phyloP scores from a whole-genome alignment of 2,329 filamentous ascomycete genomes.

The Colletotrichum scovillei region DNA sequence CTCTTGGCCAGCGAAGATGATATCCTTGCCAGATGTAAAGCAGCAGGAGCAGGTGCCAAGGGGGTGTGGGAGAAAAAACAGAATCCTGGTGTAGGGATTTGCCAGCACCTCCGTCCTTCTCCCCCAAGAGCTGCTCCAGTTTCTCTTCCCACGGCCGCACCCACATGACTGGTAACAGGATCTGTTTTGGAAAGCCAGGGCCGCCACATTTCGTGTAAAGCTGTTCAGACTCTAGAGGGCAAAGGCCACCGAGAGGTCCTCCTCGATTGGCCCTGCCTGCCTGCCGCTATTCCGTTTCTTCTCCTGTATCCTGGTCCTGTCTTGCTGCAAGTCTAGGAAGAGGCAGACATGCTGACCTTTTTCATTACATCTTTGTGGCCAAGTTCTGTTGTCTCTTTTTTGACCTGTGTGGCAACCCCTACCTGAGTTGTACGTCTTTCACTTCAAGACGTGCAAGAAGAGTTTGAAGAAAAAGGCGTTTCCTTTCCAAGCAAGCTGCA shows the following conservation, averaged over 20 bases:
- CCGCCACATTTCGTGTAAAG: constrained; percentile 4
- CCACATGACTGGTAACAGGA: constrained; percentile 18
- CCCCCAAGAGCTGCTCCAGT: constrained; percentile 16
- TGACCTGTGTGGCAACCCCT: background rate
- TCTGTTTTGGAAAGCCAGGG: constrained; percentile 24
- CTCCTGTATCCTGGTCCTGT: constrained; percentile 2
- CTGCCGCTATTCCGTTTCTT: constrained; percentile 6
- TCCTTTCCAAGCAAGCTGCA: background rate
- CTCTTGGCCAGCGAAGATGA: background rate
- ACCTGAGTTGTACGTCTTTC: background rate
- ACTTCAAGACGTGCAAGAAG: background rate
- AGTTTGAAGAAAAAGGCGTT: background rate
- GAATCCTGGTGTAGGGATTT: constrained; percentile 17
- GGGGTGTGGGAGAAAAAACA: background rate
- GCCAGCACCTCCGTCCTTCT: background rate
- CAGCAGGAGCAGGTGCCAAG: background rate
- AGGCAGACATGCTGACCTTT: background rate
- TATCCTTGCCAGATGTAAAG: constrained; percentile 12
- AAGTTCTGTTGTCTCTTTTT: background rate
- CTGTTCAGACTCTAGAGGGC: background rate
- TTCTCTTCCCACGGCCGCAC: constrained; percentile 7
- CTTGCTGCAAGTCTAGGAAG: constrained; percentile 6
- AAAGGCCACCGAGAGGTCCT: background rate
- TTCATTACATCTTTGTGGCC: background rate
- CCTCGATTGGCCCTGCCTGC: background rate